Conservation (phyloP, 1,139 yeast species). For the Arxiozyma slooffiae region DNA sequence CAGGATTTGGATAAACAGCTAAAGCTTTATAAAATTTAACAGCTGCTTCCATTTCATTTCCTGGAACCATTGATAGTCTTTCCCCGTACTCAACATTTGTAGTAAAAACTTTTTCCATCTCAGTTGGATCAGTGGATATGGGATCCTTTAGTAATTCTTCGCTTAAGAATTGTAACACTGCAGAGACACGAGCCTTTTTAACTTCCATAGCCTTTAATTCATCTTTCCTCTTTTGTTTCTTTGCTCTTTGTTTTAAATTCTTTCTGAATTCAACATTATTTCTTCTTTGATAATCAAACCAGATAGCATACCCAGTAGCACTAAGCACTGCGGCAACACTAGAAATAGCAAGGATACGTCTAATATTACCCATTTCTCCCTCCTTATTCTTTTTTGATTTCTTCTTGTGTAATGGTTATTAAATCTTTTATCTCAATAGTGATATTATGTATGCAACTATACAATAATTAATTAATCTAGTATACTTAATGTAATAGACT, state of each 20-base stretch:
- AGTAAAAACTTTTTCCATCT: conserved; percentile 68
- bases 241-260: conserved; percentile 52
- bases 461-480: no score
- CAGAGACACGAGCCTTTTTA: conserved; percentile 51
- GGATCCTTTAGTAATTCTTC: conserved; percentile 63
- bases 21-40: conserved; percentile 90
- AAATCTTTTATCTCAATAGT: neutral
- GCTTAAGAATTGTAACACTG: conserved; percentile 52
- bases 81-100: conserved; percentile 82
- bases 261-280: conserved; percentile 72
- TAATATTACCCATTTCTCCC: neutral
- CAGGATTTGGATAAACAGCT: conserved; percentile 88
- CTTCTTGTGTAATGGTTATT: neutral
- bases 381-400: neutral
- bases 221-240: conserved; percentile 48
- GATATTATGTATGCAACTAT: no score
- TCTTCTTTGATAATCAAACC: conserved; percentile 90
- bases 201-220: conserved; percentile 50
- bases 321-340: conserved; percentile 10
- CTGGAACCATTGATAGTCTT: conserved; percentile 49
- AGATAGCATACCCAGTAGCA: conserved; percentile 36
- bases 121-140: conserved; percentile 57
- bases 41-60: conserved; percentile 68
- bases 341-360: conserved; percentile 5
- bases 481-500: neutral